Evolutionary conservation across 108 stramenopile species (phyloP), one percentile per base, ranked within the genome.

Genomic region (Fragilaria radians): DNA sequence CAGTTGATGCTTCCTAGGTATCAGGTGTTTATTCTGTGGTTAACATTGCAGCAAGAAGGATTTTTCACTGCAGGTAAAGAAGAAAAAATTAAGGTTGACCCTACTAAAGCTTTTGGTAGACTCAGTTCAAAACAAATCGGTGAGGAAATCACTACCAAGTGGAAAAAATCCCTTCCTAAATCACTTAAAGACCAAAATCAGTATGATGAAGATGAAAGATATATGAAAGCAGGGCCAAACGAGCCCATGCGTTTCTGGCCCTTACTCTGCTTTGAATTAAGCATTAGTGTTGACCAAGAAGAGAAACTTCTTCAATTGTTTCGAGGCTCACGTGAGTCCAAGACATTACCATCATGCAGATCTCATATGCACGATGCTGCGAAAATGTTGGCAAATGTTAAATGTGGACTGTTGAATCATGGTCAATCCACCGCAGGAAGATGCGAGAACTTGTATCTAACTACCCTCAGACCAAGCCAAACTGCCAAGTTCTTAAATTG

Each of bases 221-320:
- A 17, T 4, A 28, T 49, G 19, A 42, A 19, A 25, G 48, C 28
- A 54, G 25, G 47, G 23, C 74, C 77, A n/a, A 49, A 65, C 53
- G 87, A 88, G 51, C 59, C 54, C 11, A 24, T 59, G 19, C 63
- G 72, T 5, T 76, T 88, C 71, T 94, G 92, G 92, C 92, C 92
- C 0, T 57, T 94, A 24, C 59, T 73, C 21, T 94, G 89, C 62
- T 80, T 76, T 60, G 92, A 94, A 55, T 57, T 90, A 46, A 82
- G 77, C 28, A 72, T 94, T 48, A 85, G 86, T 19, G 86, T 89
- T 48, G 91, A 92, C 30, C 91, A 92, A 58, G 91, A 92, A 74
- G 91, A 92, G 30, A 70, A 76, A 11, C 59, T 91, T 27, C 46
- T 86, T 31, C 68, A 72, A 51, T 76, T 51, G 61, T 67, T 32